A percentile compares a stretch with the other conserved stretches of the same genome.
Conservation (phyloP, 495 filamentous ascomycete species). For the Xylaria cubensis region DNA sequence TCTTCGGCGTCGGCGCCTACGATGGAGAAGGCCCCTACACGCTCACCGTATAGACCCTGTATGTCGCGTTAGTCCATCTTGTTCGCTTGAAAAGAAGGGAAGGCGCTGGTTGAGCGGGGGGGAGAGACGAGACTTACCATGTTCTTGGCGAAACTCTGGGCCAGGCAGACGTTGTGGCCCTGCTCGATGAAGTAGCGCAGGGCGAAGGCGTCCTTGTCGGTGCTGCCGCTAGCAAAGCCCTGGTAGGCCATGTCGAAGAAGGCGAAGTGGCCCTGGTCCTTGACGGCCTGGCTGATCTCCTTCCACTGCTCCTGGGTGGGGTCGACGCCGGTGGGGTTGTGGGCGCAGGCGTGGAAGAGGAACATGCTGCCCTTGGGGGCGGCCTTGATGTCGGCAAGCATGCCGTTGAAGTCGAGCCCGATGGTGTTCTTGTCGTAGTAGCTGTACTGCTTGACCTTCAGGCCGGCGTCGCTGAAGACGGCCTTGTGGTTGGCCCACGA, state of each 20-base stretch:
- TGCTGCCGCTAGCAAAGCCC: conserved; percentile 93
- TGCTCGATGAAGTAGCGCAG: conserved; percentile 89
- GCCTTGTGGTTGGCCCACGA: conserved; percentile 99
- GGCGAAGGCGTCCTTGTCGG: conserved; percentile 90
- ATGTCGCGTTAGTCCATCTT: not conserved
- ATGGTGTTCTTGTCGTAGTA: conserved; percentile 99
- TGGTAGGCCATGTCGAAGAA: conserved; percentile 99
- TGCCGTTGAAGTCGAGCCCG: conserved; percentile 94
- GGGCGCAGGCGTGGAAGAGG: conserved; percentile 94
- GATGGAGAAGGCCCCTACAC: conserved; percentile 95
- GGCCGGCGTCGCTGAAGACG: conserved; percentile 90
- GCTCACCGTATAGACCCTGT: conserved; percentile 95
- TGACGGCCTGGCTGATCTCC: conserved; percentile 87
- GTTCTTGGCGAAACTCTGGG: conserved; percentile 99
- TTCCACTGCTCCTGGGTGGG: conserved; percentile 93
- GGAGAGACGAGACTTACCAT: conserved; percentile 65
- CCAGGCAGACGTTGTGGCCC: conserved; percentile 86
- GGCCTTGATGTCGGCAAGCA: conserved; percentile 88
- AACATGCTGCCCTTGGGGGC: conserved; percentile 87
- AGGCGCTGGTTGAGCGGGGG: not conserved
- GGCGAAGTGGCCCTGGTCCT: conserved; percentile 86
- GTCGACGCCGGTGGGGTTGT: conserved; percentile 98
- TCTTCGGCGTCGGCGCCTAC: conserved; percentile 84
- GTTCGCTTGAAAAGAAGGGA: not conserved
- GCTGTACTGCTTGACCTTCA: conserved; percentile 90